Percentiles rank a stretch among this genome's conserved stretches.
These are phyloP conservation scores for Bipolaris oryzae DNA, from an alignment of 2,329 filamentous ascomycete species.

Conservation along the genomic window DNA sequence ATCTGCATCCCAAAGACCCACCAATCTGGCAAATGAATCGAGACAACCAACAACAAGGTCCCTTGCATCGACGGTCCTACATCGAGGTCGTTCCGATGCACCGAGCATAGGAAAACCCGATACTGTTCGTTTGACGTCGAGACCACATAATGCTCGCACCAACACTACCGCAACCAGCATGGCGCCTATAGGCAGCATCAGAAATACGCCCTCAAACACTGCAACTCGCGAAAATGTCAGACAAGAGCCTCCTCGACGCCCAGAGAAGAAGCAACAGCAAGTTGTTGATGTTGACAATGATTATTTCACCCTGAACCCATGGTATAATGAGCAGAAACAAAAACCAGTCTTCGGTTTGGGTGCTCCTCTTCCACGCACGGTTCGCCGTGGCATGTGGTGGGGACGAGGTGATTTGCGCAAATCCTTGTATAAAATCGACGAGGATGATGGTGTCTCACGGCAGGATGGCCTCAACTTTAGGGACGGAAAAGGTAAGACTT, in stretches of 20 bases:
- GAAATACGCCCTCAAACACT: conserved; percentile 18
- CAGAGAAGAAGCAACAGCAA: conserved; percentile 36
- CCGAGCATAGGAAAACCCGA: conserved; percentile 25
- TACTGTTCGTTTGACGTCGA: conserved; percentile 14
- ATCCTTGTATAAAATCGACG: conserved; percentile 34
- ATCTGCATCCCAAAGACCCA: conserved; percentile 4
- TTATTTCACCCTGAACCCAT: conserved; percentile 60
- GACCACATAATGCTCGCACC: conserved; percentile 13
- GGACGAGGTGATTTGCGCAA: conserved; percentile 53
- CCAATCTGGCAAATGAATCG: conserved; percentile 4
- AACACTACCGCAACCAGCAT: conserved; percentile 15
- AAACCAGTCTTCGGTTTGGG: conserved; percentile 62
- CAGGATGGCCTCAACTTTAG: conserved; percentile 25
- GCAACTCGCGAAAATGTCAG: conserved; percentile 19
- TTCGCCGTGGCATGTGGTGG: conserved; percentile 58
- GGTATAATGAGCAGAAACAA: conserved; percentile 59
- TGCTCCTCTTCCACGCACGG: conserved; percentile 60
- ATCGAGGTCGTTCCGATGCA: conserved; percentile 18
- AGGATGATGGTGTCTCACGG: conserved; percentile 23
- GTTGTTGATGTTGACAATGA: conserved; percentile 56
- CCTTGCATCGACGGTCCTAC: conserved; percentile 13
- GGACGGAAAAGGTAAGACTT: conserved; percentile 21
- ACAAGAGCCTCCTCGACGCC: conserved; percentile 20
- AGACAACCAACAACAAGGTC: conserved; percentile 16
- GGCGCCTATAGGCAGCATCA: conserved; percentile 21